These are phyloP conservation scores for Canavalia ensiformis DNA, from an alignment of 306 rosid species.

Conservation along the genomic window DNA sequence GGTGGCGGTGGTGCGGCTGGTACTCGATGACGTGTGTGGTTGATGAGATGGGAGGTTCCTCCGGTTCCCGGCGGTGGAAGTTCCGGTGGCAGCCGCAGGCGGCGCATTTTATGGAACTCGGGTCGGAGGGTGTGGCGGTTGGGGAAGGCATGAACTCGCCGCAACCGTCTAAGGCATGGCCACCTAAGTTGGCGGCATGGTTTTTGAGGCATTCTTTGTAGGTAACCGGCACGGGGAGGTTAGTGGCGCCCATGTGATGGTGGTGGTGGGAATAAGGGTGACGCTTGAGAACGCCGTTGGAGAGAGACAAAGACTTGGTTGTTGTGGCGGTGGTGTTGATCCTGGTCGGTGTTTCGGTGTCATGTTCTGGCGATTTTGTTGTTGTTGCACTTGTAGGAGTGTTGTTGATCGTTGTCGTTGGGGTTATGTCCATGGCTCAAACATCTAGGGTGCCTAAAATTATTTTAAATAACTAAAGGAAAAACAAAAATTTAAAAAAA, in stretches of 20 bases:
- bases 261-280: conserved; percentile 51
- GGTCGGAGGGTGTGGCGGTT: conserved; percentile 67
- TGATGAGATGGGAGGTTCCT: conserved; percentile 60
- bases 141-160: conserved; percentile 97
- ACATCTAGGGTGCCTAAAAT: conserved; percentile 63
- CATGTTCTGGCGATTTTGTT: conserved; percentile 80
- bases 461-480: background rate
- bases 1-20: conserved; percentile 90
- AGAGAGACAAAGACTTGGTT: conserved; percentile 60
- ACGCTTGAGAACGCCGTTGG: conserved; percentile 91
- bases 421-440: conserved; percentile 79
- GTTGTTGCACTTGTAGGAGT: conserved; percentile 36
- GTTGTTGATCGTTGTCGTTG: conserved; percentile 43
- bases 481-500: background rate
- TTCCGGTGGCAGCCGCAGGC: conserved; percentile 99
- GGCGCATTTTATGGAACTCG: conserved; percentile 87
- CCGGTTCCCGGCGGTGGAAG: conserved; percentile 97
- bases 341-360: conserved; percentile 67
- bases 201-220: conserved; percentile 92
- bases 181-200: conserved; percentile 88
- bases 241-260: conserved; percentile 26
- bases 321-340: conserved; percentile 35
- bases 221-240: conserved; percentile 49
- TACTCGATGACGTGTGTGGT: conserved; percentile 80
- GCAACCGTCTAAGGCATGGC: conserved; percentile 93